Base-by-base conservation (phyloP, 768 basidiomycete species). In the Albatrellus ellisii region DNA sequence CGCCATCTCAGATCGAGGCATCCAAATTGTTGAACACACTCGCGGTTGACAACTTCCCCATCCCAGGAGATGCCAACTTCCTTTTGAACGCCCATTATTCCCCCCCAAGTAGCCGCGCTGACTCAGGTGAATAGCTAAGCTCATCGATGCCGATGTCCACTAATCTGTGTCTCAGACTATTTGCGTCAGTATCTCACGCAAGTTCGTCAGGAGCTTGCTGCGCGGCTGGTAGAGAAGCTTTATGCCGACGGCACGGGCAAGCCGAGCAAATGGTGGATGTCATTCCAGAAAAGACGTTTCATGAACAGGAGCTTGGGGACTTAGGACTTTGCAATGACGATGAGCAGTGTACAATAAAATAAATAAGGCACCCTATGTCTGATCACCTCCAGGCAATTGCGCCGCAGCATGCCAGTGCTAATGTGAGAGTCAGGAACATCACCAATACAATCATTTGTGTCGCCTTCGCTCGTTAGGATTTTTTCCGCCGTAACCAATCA, bases 211-310 rank as follows among this genome's bases (percentile, higher is more conserved):
- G 95, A 99, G 57, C 68, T 92, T 15, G 85, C 90, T 17, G 70
- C 79, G 7, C 76, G 95, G 24, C 62, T 99, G 38, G 75, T 90
- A 11, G 90, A 92, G 54, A 70, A 77, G 39, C 66, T 99, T 37
- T 99, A 99, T 59, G 87, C 80, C 28, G 89, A 94, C 58, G 91
- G 91, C 4, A 82, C 85, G 3, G 82, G 82, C 44, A 92, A 87
- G 59, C 92, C 95, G 4, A 95, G 85, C 70, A 99, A 99, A 62
- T 99, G 95, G 95, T 99, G 95, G 95, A 94, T 97, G 89, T 85
- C 87, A 17, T 99, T 98, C 77, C 90, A 92, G 62, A 97, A 95
- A 74, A 75, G 92, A 57, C 76, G 87, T 20, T 90, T 90, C 74
- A 90, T 90, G 87, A 87, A 88, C 65, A 79, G 87, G 57, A 88